Evolutionary conservation across 352 stramenopile species (phyloP).

Genomic region (Globisporangium camurandrum): DNA sequence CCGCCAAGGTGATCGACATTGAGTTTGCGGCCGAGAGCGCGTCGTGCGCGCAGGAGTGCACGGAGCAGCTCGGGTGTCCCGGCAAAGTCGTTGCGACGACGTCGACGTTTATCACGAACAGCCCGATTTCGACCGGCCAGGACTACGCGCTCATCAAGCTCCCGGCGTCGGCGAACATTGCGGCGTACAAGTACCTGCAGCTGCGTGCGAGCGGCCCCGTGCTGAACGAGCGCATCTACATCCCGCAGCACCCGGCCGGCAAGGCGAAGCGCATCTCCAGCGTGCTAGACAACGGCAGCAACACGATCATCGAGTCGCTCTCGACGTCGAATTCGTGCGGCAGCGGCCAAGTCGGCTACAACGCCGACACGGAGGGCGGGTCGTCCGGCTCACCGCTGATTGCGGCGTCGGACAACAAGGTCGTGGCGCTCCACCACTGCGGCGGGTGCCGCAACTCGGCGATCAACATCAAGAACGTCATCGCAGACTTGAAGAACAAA

Average conservation of each 20-base stretch:
- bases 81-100: constrained; percentile 24
- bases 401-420: constrained; percentile 42
- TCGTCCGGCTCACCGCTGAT: constrained; percentile 69
- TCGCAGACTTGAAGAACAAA: constrained; percentile 54
- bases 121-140: constrained; percentile 23
- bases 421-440: constrained; percentile 69
- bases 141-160: constrained; percentile 73
- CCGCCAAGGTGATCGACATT: constrained; percentile 57
- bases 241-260: constrained; percentile 50
- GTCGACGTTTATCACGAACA: constrained; percentile 31
- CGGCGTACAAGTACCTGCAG: constrained; percentile 37
- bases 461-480: constrained; percentile 59
- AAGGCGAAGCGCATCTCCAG: constrained; percentile 66
- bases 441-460: constrained; percentile 68
- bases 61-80: constrained; percentile 19
- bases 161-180: constrained; percentile 36
- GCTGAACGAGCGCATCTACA: constrained; percentile 50
- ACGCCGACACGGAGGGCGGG: constrained; percentile 57
- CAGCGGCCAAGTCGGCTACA: constrained; percentile 54
- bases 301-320: constrained; percentile 36
- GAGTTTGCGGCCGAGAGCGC: constrained; percentile 54
- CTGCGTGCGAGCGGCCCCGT: constrained; percentile 35
- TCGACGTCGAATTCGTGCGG: constrained; percentile 31
- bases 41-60: constrained; percentile 30
- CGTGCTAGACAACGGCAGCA: constrained; percentile 24